Base-by-base conservation (phyloP, 441 rosid genomes). In the Breynia disticha region DNA sequence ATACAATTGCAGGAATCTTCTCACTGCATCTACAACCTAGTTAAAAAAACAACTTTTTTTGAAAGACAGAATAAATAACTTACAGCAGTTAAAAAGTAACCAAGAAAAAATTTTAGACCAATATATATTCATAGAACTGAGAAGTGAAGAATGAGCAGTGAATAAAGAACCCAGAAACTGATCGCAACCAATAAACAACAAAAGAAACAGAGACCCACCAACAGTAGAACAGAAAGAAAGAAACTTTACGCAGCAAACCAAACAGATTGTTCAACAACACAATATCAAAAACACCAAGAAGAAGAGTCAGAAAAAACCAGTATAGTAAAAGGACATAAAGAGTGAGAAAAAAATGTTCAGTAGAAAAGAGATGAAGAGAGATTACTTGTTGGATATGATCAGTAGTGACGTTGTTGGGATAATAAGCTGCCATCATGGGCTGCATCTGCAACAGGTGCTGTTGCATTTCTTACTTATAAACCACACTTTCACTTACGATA, bases 381-480 rank as follows among this genome's bases (percentile, higher is more conserved):
- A 41, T 60, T 69, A 89, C 98, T 97, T 89, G 98, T 61, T 93
- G 98, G 72, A 93, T 89, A 70, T 89, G 98, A 86, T 93, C 98
- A 79, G 97, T 84, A 46, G 98, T 93, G 80, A 84, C 97, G 90
- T 84, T 91, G 90, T 76, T 89, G 67, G 98, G 90, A 73, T 86
- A 88, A 79, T 86, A 93, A 62, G 96, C 81, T 67, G 95, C 95
- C 95, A 89, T 89, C 91, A 86, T 84, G 87, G 91, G 91, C 85
- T 86, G 97, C 97, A 84, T 88, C 90, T 82, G 95, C 86, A 84
- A 82, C 97, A 91, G 95, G 91, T 88, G 98, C 95, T 88, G 96
- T 74, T 91, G 97, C 93, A 87, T 84, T 70, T 73, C 79, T 52
- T 52, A 46, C 53, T 46, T 63, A 39, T 59, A 42, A 15, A 18